Evolutionary conservation across 495 filamentous ascomycete genomes (phyloP).

Genomic region (Cercophora newfieldiana): DNA sequence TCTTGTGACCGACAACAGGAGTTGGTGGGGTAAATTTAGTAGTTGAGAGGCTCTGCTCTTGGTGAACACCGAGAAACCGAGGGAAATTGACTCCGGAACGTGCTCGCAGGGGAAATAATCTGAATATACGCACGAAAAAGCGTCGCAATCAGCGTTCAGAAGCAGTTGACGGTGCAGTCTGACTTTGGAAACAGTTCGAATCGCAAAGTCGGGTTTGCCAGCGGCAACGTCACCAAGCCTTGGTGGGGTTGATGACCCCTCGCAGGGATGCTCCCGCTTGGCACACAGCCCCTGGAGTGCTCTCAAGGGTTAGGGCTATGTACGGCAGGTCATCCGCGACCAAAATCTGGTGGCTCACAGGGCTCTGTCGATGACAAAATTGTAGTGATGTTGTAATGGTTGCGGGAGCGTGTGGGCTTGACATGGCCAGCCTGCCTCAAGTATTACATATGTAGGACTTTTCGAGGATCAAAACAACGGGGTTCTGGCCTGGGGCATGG

Average conservation of each 20-base stretch:
- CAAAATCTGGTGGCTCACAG: no score
- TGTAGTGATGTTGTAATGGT: not conserved
- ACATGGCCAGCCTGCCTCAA: no score
- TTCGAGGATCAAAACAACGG: no score
- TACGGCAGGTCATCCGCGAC: not conserved
- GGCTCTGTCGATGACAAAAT: not conserved
- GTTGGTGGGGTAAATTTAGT: not conserved
- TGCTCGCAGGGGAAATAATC: not conserved
- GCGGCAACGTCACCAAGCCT: conserved; percentile 28
- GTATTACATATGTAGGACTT: no score
- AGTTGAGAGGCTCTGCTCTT: not conserved
- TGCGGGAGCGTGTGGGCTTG: no score
- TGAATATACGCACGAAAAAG: not conserved
- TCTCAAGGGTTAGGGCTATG: not conserved
- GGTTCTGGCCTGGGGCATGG: no score
- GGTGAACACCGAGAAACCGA: not conserved
- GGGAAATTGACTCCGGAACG: not conserved
- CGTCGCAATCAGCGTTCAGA: not conserved
- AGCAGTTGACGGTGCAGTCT: not conserved
- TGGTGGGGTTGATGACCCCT: conserved; percentile 22
- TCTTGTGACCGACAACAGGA: not conserved
- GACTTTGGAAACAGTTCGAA: conserved; percentile 33
- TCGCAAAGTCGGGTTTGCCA: conserved; percentile 24
- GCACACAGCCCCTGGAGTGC: not conserved
- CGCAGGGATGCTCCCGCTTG: conserved; percentile 17